These are phyloP conservation scores for Peronospora belbahrii DNA, from an alignment of 352 stramenopile genomes.

Conservation along the genomic window DNA sequence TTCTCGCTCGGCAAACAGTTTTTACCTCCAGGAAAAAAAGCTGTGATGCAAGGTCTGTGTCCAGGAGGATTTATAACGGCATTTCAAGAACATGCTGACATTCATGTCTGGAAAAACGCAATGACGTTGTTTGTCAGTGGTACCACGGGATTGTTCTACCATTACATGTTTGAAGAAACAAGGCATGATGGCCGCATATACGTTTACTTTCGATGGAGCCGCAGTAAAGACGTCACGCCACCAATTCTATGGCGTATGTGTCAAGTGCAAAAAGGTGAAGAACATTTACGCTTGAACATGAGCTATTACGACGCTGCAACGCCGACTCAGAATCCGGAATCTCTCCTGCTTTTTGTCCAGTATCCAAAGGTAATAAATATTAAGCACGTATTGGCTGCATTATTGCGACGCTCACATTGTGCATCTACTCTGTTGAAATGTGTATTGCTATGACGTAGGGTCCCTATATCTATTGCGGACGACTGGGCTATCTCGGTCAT, in stretches of 20 bases:
- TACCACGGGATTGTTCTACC: no score
- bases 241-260: slow-evolving; percentile 12
- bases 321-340: slow-evolving; percentile 1
- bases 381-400: no score
- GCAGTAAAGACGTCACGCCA: slow-evolving; percentile 8
- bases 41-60: slow-evolving; percentile 45
- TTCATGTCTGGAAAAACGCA: slow-evolving; percentile 49
- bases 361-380: slow-evolving; percentile 26
- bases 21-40: slow-evolving; percentile 38
- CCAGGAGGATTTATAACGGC: slow-evolving; percentile 13
- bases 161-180: slow-evolving; percentile 19
- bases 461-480: slow-evolving; percentile 63
- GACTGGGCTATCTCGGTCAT: slow-evolving; percentile 44
- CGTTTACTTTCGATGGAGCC: slow-evolving; percentile 49
- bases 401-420: no score
- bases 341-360: slow-evolving; percentile 22
- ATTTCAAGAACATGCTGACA: slow-evolving; percentile 42
- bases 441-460: no score
- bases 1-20: slow-evolving; percentile 46
- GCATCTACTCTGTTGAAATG: no score
- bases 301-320: slow-evolving; percentile 8
- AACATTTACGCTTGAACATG: slow-evolving; percentile 8
- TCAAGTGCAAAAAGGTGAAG: slow-evolving; percentile 15
- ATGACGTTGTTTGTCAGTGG: slow-evolving; percentile 47
- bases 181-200: not conserved